Percentiles rank a stretch among this genome's conserved stretches.
Conservation (phyloP, 148 eudicot species). For the Spergularia bocconei region DNA sequence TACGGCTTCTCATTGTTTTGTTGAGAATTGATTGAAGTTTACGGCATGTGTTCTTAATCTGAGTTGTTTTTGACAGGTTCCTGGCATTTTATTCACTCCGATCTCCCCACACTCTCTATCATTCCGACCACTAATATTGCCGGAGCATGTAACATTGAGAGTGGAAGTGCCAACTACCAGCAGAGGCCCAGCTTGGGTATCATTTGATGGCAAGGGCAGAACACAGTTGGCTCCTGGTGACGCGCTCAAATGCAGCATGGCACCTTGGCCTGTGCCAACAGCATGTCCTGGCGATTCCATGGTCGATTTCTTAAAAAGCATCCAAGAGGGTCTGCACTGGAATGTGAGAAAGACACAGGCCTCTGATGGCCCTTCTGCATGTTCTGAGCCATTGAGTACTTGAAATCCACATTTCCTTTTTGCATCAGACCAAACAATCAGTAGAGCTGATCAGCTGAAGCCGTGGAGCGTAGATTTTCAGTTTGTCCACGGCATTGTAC, state of each 20-base stretch:
- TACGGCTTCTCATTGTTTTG: too few species aligned
- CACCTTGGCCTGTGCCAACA: conserved; percentile 94
- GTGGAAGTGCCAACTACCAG: conserved; percentile 72
- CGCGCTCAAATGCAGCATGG: conserved; percentile 93
- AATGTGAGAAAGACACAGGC: conserved; percentile 87
- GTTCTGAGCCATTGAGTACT: conserved; percentile 1
- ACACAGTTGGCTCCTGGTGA: conserved; percentile 65
- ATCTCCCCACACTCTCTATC: conserved; percentile 82
- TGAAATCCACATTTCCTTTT: not conserved
- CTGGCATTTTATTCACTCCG: conserved; percentile 77
- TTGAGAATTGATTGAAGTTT: too few species aligned
- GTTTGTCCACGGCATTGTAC: not conserved
- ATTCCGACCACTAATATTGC: conserved; percentile 71
- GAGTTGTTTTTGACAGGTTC: conserved; percentile 50
- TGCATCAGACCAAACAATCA: not conserved
- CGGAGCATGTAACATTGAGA: conserved; percentile 64
- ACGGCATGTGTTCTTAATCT: not conserved
- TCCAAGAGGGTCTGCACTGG: conserved; percentile 95
- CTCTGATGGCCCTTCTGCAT: conserved; percentile 69
- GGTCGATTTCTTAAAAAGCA: conserved; percentile 78
- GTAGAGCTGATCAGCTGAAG: not conserved
- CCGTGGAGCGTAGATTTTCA: not conserved
- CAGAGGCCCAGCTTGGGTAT: conserved; percentile 71
- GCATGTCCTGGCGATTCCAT: conserved; percentile 87
- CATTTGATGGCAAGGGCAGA: conserved; percentile 72